Evolutionary conservation across 106 monocot species (phyloP).

Genomic region (Dendrobium chrysotoxum): DNA sequence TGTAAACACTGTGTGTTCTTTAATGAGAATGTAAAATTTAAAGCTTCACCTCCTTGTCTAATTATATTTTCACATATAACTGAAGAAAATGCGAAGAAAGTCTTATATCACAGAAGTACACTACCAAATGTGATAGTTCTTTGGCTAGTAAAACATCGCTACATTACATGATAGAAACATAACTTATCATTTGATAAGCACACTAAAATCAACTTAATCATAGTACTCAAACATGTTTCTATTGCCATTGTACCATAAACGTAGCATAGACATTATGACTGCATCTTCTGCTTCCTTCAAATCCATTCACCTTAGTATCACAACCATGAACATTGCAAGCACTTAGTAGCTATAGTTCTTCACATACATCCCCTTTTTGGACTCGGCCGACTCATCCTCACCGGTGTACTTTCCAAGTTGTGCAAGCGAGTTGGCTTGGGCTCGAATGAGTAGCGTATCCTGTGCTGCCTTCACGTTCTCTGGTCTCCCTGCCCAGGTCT

Average conservation of each 20-base stretch:
- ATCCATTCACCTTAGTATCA: not conserved
- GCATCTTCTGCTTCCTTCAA: not conserved
- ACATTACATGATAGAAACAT: too few species aligned
- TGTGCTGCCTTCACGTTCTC: conserved; percentile 82
- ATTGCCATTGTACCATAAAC: not conserved
- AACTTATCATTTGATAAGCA: not conserved
- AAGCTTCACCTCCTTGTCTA: too few species aligned
- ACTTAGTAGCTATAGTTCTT: conserved; percentile 72
- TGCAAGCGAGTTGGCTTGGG: conserved; percentile 67
- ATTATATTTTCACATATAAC: too few species aligned
- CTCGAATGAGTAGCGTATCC: conserved; percentile 43
- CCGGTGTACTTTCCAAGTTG: conserved; percentile 79
- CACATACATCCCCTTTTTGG: conserved; percentile 63
- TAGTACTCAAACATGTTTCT: not conserved
- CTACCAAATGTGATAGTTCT: too few species aligned
- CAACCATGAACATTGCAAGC: not conserved
- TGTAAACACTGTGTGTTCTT: too few species aligned
- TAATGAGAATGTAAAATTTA: too few species aligned
- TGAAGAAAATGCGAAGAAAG: too few species aligned
- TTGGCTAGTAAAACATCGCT: too few species aligned
- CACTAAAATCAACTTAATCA: not conserved
- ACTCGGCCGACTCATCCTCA: conserved; percentile 56
- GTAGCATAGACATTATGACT: not conserved
- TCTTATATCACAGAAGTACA: too few species aligned
- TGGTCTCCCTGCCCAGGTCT: conserved; percentile 70